Evolutionary conservation across 129 eudicot genomes (phyloP).

Genomic region (Flaveria bidentis): DNA sequence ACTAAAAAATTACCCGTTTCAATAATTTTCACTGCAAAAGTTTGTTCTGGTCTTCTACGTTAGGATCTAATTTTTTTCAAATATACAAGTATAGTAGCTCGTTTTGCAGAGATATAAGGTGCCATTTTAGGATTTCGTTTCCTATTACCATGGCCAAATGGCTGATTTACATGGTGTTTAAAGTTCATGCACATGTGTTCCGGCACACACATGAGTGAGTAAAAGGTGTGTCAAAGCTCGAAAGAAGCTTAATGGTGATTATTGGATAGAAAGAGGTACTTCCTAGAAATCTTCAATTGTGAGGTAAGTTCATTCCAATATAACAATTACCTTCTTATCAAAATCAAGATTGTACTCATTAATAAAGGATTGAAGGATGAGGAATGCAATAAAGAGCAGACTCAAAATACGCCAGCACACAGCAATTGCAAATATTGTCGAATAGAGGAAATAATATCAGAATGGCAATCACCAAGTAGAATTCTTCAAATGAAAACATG

Average conservation of each 20-base stretch:
- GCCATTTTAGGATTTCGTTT: too few species aligned
- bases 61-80: neutral
- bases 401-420: neutral
- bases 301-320: too few species aligned
- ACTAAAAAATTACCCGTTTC: neutral
- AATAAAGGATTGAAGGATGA: neutral
- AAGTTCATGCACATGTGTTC: neutral
- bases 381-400: neutral
- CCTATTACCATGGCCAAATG: too few species aligned
- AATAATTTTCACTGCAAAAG: neutral
- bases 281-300: too few species aligned
- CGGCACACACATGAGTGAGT: neutral
- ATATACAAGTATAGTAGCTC: neutral
- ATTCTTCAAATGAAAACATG: neutral
- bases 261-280: neutral
- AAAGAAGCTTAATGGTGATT: neutral
- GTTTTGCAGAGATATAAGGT: too few species aligned
- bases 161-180: neutral
- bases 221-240: neutral
- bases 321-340: neutral
- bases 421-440: neutral
- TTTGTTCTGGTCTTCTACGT: neutral
- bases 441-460: neutral
- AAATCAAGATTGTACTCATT: neutral
- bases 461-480: neutral